Evolutionary conservation across 805 yeast species (phyloP), one percentile per base, ranked within the genome.

Genomic region (Candida hispaniensis): DNA sequence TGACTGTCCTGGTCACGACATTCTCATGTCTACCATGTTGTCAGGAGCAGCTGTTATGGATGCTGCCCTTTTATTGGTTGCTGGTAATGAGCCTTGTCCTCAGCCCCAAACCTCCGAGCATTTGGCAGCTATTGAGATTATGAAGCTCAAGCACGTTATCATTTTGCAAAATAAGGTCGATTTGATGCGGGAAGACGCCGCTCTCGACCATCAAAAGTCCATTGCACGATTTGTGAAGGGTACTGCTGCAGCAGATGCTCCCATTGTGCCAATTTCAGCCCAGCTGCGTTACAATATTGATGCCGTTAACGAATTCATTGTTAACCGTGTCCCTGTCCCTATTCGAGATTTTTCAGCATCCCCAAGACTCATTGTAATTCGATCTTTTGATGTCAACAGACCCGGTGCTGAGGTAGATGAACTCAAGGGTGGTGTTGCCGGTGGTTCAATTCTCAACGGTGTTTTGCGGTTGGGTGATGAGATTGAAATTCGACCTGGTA

Each of bases 11-110:
- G 99, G 99, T 61, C 99, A 91, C 80, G 99, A 91, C 69, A 93
- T 91, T 67, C 77, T 91, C 60, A 91, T 91, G 99, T 85, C 96
- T 71, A 91, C 99, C 47, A 91, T 91, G 99, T 76, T 91, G 73
- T 86, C 97, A 29, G 99, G 99, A 58, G 99, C 99, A 21, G 99
- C 99, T 11, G 99, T 91, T 46, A 91, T 91, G 99, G 99, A 91
- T 63, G 99, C 99, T 39, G 99, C 99, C 2, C 67, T 91, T 43
- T 67, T 91, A 55, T 71, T 91, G 47, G 78, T 91, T 56, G 99
- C 98, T 17, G 98, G 97, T 63, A 91, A 91, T 59, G 99, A 91
- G 70, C 75, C 94, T 39, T 91, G 99, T 69, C 99, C 99, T 43
- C 99, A 91, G 68, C 99, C 99, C 26, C 99, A 91, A 67, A 91